Base-by-base conservation (phyloP, 202 grass and related monocot species). In the Brachypodium distachyon region DNA sequence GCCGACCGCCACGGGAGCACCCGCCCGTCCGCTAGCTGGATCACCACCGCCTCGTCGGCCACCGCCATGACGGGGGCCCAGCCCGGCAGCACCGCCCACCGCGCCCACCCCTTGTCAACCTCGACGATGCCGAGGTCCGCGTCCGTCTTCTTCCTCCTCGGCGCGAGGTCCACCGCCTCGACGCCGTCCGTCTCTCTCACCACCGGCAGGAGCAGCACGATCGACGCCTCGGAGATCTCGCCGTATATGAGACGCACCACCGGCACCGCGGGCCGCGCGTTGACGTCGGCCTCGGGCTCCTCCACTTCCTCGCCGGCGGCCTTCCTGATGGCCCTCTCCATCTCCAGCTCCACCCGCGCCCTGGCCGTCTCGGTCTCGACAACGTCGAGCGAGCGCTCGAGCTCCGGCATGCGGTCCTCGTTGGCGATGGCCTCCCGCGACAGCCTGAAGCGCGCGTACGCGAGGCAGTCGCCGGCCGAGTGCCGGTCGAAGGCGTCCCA, bases 21-120 rank as follows among this genome's bases (percentile, higher is more conserved):
- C 53, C 87, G 86, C 1, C 76, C 83, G 53, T 98, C 91, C 25
- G 85, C 80, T 31, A 98, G 61, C 80, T 92, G 83, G 53, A 98
- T 19, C 40, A 81, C 91, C 23, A 88, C 85, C 1, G 70, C 91
- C 23, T 81, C 79, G 40, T 32, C 21, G 28, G 85, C 89, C 7
- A 57, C 87, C 82, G 17, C 66, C 42, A 63, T 32, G 16, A 93
- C 85, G 3, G 89, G 87, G 1, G 38, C 79, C 96, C 96, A 99
- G 3, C 96, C 92, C 0, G 87, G 96, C 55, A 99, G 38, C 31
- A 99, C 89, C n/a, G 59, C 85, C 96, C 91, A 99, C 21, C 89
- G 82, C 28, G 58, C 77, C 91, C 89, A 99, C 60, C 47, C 96
- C 74, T 68, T 88, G 73, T 99, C 92, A 28, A 91, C 87, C 59